Evolutionary conservation across 2,329 filamentous ascomycete genomes (phyloP), one percentile per base, ranked within the genome.

Genomic region (Fusarium tricinctum): DNA sequence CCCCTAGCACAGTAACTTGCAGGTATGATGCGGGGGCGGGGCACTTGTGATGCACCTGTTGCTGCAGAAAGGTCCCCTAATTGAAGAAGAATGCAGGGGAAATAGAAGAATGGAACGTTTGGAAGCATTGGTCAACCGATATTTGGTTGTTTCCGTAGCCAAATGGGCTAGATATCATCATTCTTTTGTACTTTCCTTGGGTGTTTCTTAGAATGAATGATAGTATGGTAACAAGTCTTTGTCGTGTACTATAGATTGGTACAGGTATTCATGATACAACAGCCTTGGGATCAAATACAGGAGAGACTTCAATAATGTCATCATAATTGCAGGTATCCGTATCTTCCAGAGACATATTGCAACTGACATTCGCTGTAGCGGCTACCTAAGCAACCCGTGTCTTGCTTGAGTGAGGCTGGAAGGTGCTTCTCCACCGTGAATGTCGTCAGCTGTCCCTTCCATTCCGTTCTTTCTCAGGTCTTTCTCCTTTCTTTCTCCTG

Each of bases 11-110:
- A 43, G 33, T 42, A 44, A 57, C 35, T 48, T 50, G 50, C 52
- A 64, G 65, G 23, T 38, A 57, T 50, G 69, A 73, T 73, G 71
- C 71, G 71, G 71, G 71, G 71, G 71, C 57, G 71, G 71, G 71
- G 71, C 71, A 72, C 40, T 39, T 54, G 19, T 38, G 8, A 19
- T 53, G 44, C 22, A 42, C 28, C 42, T 45, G 22, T 32, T 38
- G 33, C 40, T 52, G 51, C 33, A 66, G 39, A 42, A 48, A 46
- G 40, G 66, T 47, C 61, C 45, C 62, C 49, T 49, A 50, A 69
- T 49, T 57, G 65, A 57, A 42, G 46, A 65, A 40, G 43, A 44
- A 45, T 32, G 46, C 48, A 43, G 44, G 49, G 49, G 22, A 20
- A 44, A 38, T 9, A 38, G n/a, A 38, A 38, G 35, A 38, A 38